Evolutionary conservation across 257 asterid species (phyloP).

Genomic region (Fraxinus americana): DNA sequence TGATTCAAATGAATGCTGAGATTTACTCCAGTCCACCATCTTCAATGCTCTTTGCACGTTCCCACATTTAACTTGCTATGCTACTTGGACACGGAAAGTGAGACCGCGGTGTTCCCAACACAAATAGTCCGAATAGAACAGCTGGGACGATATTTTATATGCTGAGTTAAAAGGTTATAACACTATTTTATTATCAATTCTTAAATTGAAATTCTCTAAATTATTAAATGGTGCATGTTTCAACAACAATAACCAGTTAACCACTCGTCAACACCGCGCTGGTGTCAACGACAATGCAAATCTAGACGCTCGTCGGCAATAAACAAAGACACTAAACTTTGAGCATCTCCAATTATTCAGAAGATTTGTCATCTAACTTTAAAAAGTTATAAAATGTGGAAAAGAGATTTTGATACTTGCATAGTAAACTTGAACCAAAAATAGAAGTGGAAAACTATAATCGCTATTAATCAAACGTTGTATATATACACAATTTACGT

Average conservation of each 20-base stretch:
- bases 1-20: not conserved
- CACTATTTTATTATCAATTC: too few relatives aligned
- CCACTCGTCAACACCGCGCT: too few relatives aligned
- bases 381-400: too few relatives aligned
- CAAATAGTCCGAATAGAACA: too few relatives aligned
- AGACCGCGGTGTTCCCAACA: not conserved
- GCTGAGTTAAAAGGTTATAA: too few relatives aligned
- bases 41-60: not conserved
- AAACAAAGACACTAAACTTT: not conserved
- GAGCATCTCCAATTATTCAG: not conserved
- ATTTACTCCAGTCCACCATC: not conserved
- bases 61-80: not conserved
- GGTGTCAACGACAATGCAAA: not conserved
- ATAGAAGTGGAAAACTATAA: not conserved
- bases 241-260: too few relatives aligned
- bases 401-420: not conserved
- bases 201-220: too few relatives aligned
- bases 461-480: not conserved
- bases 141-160: too few relatives aligned
- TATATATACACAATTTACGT: slow-evolving; percentile 25
- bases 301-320: not conserved
- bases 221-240: too few relatives aligned
- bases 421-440: not conserved
- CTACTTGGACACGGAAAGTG: not conserved
- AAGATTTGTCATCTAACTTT: not conserved